Evolutionary conservation across 129 eudicot species (phyloP).

Genomic region (Logfia minima): DNA sequence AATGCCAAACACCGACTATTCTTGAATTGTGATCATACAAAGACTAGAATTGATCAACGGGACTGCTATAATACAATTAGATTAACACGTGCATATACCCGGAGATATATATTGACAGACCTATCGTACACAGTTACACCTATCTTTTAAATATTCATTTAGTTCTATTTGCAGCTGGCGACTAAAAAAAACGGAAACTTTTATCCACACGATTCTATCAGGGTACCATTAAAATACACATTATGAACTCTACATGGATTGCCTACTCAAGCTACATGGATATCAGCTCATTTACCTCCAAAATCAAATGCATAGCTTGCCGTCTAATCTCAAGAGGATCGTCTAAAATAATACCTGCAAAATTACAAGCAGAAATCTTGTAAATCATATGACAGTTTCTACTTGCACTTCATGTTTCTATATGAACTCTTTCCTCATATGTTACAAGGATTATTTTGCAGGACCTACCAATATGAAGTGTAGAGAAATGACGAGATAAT

Average conservation of each 20-base stretch:
- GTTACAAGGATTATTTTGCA: background rate
- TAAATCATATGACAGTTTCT: background rate
- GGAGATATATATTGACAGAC: too few species aligned
- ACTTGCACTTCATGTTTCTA: background rate
- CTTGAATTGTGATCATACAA: too few species aligned
- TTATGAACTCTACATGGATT: too few species aligned
- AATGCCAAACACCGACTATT: too few species aligned
- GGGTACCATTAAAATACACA: background rate
- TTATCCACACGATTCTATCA: background rate
- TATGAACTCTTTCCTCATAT: background rate
- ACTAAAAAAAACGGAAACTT: background rate
- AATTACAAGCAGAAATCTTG: slow-evolving; percentile 1
- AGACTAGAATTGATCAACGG: too few species aligned
- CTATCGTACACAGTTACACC: background rate
- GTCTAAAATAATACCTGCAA: slow-evolving; percentile 50
- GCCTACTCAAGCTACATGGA: background rate
- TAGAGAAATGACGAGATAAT: slow-evolving; percentile 3
- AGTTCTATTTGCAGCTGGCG: background rate
- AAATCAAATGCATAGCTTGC: background rate
- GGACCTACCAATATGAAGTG: background rate
- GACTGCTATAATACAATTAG: too few species aligned
- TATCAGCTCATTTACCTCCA: background rate
- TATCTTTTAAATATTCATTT: background rate
- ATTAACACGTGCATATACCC: too few species aligned
- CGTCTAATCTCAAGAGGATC: slow-evolving; percentile 25